Evolutionary conservation across 2,329 filamentous ascomycete genomes (phyloP).

Genomic region (Dactylellina sp.): DNA sequence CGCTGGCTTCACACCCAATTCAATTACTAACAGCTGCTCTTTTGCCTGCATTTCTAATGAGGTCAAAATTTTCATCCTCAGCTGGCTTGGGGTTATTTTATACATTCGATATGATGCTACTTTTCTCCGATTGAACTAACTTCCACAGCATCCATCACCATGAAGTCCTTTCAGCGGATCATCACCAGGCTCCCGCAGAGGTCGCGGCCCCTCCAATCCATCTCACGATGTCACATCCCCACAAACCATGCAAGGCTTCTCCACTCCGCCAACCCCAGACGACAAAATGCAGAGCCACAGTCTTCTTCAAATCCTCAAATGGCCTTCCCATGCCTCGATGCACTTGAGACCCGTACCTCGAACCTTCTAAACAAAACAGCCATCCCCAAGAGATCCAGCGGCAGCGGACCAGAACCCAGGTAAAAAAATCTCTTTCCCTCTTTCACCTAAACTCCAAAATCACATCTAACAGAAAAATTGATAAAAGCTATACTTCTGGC

Average conservation of each 20-base stretch:
- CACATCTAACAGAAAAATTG: background rate
- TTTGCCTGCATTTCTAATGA: constrained; percentile 1
- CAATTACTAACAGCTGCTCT: background rate
- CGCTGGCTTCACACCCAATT: background rate
- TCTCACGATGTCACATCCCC: constrained; percentile 6
- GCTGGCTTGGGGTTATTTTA: too few species aligned
- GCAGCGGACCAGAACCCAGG: constrained; percentile 84
- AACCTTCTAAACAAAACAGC: constrained; percentile 70
- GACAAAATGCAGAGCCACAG: too few species aligned
- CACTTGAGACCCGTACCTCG: constrained; percentile 80
- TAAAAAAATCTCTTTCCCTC: background rate
- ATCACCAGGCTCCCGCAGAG: background rate
- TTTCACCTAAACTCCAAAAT: background rate
- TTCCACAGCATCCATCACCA: background rate
- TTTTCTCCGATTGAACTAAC: background rate
- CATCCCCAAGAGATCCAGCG: constrained; percentile 68
- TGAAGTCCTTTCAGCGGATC: constrained; percentile 46
- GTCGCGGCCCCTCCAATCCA: constrained; percentile 2
- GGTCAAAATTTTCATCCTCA: background rate
- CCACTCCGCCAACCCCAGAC: background rate
- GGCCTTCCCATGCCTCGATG: constrained; percentile 90
- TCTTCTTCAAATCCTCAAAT: constrained; percentile 79
- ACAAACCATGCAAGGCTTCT: constrained; percentile 23
- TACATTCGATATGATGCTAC: too few species aligned
- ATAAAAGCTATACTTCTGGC: constrained; percentile 80